Base-by-base conservation (phyloP, 805 yeast genomes). In the Alloascoidea hylecoeti region DNA sequence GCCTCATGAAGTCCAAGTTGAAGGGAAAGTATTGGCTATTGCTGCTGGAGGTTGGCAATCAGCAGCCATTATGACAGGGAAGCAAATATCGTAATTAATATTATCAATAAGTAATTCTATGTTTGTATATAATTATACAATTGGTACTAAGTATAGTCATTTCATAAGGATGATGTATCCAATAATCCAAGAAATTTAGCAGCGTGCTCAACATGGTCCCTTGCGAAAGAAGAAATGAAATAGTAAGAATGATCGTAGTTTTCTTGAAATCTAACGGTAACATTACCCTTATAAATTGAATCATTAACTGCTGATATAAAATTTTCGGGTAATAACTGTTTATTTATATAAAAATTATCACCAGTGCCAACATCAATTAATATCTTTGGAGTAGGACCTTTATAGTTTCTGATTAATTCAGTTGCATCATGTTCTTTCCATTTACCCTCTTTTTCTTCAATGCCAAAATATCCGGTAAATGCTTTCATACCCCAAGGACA, bases 201-300 rank as follows among this genome's bases (percentile, higher is more conserved):
- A 50, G 92, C 96, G 56, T 78, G 89, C 42, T 70, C 73, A 28
- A 95, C 83, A 56, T 92, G 97, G 27, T 75, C 82, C 39, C 71
- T 78, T 9, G 79, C 79, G 56, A 86, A 88, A 0, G 83, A 59
- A 38, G 88, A 69, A 40, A 89, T 69, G 55, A 86, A 89, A 57
- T 71, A 92, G 63, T 88, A 89, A 36, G 88, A 78, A 54, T 89
- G 98, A 52, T 92, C 96, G 52, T 75, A 89, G 3, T 88, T 95
- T 1, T 81, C 86, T 15, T 72, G 94, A 27, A 73, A 49, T 18
- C 72, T 60, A 36, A 81, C 56, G 18, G 70, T 62, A 41, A 89
- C 66, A 39, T 71, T 65, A 3, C 75, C 81, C 41, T 69, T 70
- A 56, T 78, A 78, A 1, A 81, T 62, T 18, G 68, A 70, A 46